Evolutionary conservation across 768 basidiomycete species (phyloP).

Genomic region (Tylopilus rubrobrunneus): DNA sequence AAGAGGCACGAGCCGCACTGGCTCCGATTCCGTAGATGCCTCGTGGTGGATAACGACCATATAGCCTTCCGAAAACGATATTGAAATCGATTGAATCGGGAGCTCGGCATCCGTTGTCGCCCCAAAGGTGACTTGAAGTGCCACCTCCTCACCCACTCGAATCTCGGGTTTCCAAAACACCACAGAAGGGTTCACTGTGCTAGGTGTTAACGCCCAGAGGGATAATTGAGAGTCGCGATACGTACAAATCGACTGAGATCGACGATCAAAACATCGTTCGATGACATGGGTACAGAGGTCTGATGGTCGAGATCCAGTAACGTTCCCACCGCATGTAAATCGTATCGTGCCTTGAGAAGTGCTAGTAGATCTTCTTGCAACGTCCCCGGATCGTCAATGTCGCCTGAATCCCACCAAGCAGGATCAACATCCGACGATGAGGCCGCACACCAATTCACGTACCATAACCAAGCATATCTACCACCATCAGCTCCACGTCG

Average conservation of each 20-base stretch:
- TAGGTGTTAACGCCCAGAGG: conserved; percentile 4
- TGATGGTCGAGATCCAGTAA: conserved; percentile 26
- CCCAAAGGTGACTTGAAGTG: conserved; percentile 72
- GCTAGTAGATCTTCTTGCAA: conserved; percentile 71
- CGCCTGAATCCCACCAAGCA: conserved; percentile 29
- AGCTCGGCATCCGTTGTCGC: conserved; percentile 50
- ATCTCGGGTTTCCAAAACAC: conserved; percentile 71
- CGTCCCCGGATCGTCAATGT: conserved; percentile 44
- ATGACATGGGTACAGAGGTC: conserved; percentile 65
- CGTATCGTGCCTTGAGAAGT: conserved; percentile 56
- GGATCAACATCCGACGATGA: neutral
- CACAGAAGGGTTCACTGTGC: conserved; percentile 57
- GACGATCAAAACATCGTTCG: conserved; percentile 53
- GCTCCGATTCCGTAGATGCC: conserved; percentile 11
- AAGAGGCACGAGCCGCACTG: conserved; percentile 32
- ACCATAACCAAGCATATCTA: conserved; percentile 86
- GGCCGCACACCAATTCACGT: conserved; percentile 9
- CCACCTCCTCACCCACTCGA: conserved; percentile 53
- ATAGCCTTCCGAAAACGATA: conserved; percentile 54
- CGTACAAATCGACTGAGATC: conserved; percentile 67
- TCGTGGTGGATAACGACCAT: conserved; percentile 48
- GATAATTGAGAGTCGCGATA: neutral
- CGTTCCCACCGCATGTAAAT: neutral
- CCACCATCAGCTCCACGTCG: conserved; percentile 70
- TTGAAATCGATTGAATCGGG: conserved; percentile 54